Base-by-base conservation (phyloP, 1,284 basidiomycete genomes). In the Apiotrichum siamense region DNA sequence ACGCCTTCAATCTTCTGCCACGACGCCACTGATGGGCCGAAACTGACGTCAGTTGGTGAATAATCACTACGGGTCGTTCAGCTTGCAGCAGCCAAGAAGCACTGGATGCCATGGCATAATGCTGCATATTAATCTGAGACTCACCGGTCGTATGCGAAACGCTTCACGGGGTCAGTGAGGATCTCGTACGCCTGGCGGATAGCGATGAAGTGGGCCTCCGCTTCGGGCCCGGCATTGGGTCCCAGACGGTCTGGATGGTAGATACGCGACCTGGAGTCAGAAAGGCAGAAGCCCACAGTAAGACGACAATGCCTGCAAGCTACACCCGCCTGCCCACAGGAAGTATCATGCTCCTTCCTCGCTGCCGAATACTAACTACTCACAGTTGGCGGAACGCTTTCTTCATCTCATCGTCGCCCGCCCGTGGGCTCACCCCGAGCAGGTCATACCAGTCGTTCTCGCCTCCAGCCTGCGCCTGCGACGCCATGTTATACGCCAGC, bases 231-330 rank as follows among this genome's bases (percentile, higher is more conserved):
- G n/a, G 76, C 73, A 33, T 45, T 25, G 20, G 49, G 18, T 0
- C 87, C 86, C 12, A 82, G 80, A 52, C 84, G 78, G 75, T 93
- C 89, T 0, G 89, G 90, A 66, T 93, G 89, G 59, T 84, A 77
- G 56, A 73, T 77, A 61, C 81, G 81, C 5, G 86, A 88, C 58
- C 67, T 70, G 50, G 0, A 20, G 36, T 36, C n/a, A n/a, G n/a
- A n/a, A n/a, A n/a, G n/a, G n/a, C n/a, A n/a, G n/a, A n/a, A n/a
- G n/a, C n/a, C n/a, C n/a, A n/a, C n/a, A n/a, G n/a, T n/a, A n/a
- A n/a, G n/a, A n/a, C n/a, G n/a, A n/a, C n/a, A n/a, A n/a, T n/a
- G n/a, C n/a, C n/a, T n/a, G n/a, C n/a, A n/a, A n/a, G n/a, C n/a
- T n/a, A n/a, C n/a, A n/a, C n/a, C n/a, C n/a, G n/a, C n/a, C n/a